Conservation (phyloP, 1,284 basidiomycete species). For the Boletus semigastroideus region DNA sequence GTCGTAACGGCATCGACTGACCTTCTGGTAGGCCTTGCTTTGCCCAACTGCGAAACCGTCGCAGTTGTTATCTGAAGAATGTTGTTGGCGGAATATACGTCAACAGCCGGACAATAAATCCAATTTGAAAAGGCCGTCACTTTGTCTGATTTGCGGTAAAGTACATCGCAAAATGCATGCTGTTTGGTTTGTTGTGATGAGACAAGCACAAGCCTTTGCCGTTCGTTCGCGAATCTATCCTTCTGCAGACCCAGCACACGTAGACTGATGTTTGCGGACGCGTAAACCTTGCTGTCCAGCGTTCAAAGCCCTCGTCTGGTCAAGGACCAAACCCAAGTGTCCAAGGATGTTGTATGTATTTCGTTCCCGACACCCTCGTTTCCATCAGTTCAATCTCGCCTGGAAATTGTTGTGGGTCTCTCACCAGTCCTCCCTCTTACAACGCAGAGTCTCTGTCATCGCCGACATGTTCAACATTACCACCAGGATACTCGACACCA, state of each 20-base stretch:
- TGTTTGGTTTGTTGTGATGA: slow-evolving; percentile 34
- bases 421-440: too few species aligned
- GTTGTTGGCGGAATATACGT: slow-evolving; percentile 16
- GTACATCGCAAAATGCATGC: slow-evolving; percentile 29
- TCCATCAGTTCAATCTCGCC: too few species aligned
- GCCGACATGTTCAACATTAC: slow-evolving; percentile 13
- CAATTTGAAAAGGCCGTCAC: slow-evolving; percentile 12
- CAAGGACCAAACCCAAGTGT: too few species aligned
- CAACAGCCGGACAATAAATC: slow-evolving; percentile 14
- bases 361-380: too few species aligned
- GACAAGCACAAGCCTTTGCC: slow-evolving; percentile 16
- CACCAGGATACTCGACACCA: slow-evolving; percentile 36
- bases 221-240: not conserved
- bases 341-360: slow-evolving; percentile 3
- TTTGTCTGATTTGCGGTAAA: slow-evolving; percentile 29
- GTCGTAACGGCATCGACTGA: slow-evolving; percentile 7
- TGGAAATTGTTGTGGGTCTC: too few species aligned
- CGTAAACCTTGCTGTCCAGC: slow-evolving; percentile 25
- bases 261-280: too few species aligned
- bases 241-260: slow-evolving; percentile 17
- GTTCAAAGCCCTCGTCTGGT: slow-evolving; percentile 41
- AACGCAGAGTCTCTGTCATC: too few species aligned
- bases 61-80: slow-evolving; percentile 24
- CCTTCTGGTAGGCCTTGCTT: slow-evolving; percentile 7
- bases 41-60: slow-evolving; percentile 23